Base-by-base conservation (phyloP, 345 rosid genomes). In the Melaleuca quinquenervia region DNA sequence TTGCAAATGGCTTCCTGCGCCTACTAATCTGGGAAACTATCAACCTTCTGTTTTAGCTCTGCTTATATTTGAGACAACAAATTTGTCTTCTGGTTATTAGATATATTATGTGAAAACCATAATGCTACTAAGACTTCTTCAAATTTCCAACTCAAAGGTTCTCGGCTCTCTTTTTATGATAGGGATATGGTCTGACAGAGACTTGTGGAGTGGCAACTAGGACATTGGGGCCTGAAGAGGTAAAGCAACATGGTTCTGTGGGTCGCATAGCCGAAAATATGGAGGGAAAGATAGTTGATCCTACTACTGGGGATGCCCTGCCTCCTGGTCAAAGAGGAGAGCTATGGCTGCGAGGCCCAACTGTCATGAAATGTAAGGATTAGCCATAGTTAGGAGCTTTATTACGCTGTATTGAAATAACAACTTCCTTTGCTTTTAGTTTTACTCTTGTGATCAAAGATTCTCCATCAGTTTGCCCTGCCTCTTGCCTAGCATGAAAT, bases 151-250 rank as follows among this genome's bases (percentile, higher is more conserved):
- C 44, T 83, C 60, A 53, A 54, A 75, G 10, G 24, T 7, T 51
- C 24, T 49, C 52, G 36, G 27, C 56, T 8, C 45, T 50, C 60
- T 41, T 5, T 62, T 78, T 86, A 83, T 78, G 50, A 75, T 41
- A 96, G 99, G 99, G 99, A 52, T 97, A 97, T 91, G 99, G 99
- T 70, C 82, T 97, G 94, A 97, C 99, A 8, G 99, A 97, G 91
- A 94, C 93, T 21, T 70, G 88, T 52, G 99, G 96, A 54, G 94
- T 88, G 78, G 96, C 91, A 0, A 52, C 98, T 3, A 90, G 90
- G 64, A 90, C 82, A 16, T 32, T 86, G 29, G 92, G 91, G 70
- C 93, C 95, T 1, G 95, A 93, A 41, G 98, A 97, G 91, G 45
- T 26, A 2, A 80, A 86, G 82, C 91, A 75, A 83, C 86, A 85